Percentiles rank a stretch among this genome's conserved stretches.
phyloP scores from a whole-genome alignment of 2,329 filamentous ascomycete species.

The Coniella vitis region DNA sequence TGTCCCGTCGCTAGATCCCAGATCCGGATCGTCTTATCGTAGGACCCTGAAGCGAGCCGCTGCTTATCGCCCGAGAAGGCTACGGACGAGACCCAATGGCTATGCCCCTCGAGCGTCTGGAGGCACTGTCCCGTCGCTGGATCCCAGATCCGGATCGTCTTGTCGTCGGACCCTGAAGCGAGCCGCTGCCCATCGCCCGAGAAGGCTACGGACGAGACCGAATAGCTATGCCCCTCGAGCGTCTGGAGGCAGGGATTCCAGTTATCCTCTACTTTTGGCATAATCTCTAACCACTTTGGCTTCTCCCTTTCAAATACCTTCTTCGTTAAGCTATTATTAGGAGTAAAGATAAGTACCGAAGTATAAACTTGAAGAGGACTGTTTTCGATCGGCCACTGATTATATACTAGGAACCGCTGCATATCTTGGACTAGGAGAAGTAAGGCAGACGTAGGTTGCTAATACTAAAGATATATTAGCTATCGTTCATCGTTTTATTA shows the following conservation, averaged over 20 bases:
- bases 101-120: conserved; percentile 15
- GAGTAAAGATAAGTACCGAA: conserved; percentile 17
- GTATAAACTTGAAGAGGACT: conserved; percentile 16
- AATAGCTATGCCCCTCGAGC: conserved; percentile 1
- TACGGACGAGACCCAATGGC: background rate
- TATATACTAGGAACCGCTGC: conserved; percentile 24
- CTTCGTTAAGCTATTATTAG: conserved; percentile 5
- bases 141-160: background rate
- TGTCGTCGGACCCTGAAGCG: background rate
- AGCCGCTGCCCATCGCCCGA: conserved; percentile 4
- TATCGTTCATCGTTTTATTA: background rate
- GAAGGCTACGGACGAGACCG: background rate
- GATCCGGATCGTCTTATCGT: background rate
- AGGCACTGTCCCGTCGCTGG: conserved; percentile 2
- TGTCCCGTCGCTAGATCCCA: conserved; percentile 2
- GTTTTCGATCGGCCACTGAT: conserved; percentile 17
- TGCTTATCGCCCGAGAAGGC: conserved; percentile 4
- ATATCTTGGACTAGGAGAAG: conserved; percentile 22
- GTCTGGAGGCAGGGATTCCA: background rate
- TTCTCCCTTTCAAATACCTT: conserved; percentile 8
- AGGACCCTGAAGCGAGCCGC: background rate
- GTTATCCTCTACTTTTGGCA: background rate
- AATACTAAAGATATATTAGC: background rate
- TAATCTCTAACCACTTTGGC: conserved; percentile 11
- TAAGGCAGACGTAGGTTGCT: conserved; percentile 5